Percentiles rank a stretch among this genome's conserved stretches.
phyloP scores from a whole-genome alignment of 2,329 filamentous ascomycete genomes.

The Pseudogymnoascus sp. region DNA sequence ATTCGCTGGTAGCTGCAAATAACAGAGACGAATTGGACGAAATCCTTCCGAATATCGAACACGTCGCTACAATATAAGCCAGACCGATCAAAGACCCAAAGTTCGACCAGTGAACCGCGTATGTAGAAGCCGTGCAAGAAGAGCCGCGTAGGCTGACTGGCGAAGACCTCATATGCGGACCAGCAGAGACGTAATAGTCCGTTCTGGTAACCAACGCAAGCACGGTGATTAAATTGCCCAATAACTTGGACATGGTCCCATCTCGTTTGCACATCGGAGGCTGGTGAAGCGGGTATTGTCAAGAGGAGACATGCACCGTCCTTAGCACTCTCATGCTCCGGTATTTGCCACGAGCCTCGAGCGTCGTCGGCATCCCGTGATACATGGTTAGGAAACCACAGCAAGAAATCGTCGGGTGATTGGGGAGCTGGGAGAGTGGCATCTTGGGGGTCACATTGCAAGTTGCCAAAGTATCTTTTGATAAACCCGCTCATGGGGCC shows the following conservation, averaged over 20 bases:
- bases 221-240: neutral
- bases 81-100: neutral
- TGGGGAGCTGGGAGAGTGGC: neutral
- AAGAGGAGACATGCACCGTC: neutral
- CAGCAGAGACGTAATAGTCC: neutral
- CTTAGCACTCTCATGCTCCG: neutral
- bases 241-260: neutral
- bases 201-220: neutral
- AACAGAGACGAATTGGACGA: neutral
- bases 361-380: neutral
- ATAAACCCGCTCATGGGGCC: conserved; percentile 21
- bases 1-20: neutral
- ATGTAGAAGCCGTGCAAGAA: neutral
- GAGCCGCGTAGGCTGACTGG: neutral
- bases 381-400: neutral
- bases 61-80: neutral
- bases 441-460: neutral
- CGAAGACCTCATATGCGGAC: neutral
- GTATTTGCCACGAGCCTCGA: neutral
- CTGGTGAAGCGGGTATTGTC: neutral
- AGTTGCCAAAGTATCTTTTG: conserved; percentile 17
- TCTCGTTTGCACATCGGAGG: neutral
- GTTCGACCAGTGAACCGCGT: neutral
- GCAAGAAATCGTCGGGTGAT: neutral
- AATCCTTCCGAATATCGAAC: neutral